Base-by-base conservation (phyloP, 2,329 filamentous ascomycete genomes). In the Orbilia oligospora region DNA sequence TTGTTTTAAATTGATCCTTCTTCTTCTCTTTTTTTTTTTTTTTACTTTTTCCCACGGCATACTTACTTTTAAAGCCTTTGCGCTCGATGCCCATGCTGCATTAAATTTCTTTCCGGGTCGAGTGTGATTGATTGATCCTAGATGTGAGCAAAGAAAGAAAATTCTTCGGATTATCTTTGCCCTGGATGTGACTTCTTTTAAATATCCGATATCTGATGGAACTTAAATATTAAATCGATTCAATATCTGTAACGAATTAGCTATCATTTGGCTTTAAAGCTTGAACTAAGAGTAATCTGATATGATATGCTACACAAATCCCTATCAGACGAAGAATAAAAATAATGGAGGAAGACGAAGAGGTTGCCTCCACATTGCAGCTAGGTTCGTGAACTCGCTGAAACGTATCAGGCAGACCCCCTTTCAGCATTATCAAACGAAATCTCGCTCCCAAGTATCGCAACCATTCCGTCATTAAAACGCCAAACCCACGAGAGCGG, bases 401-500 rank as follows among this genome's bases (percentile, higher is more conserved):
- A 77, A 77, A 77, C 73, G 73, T 66, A 67, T 68, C 73, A 71
- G 71, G 61, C 67, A 67, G 10, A 27, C 46, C 73, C 73, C 73
- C 53, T 77, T 69, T 68, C 30, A 68, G 58, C 5, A 36, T 66
- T 67, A 77, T 77, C 73, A 71, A 77, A 76, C 72, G 55, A 14
- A 72, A 64, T 33, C 53, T 48, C n/a, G 24, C 41, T 58, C 71
- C 64, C 55, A n/a, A n/a, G n/a, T 76, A 71, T 77, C 67, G 51
- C 73, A 58, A 65, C 67, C 14, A 71, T 77, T 77, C 73, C 73
- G 73, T 77, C 73, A 77, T 77, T 67, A 27, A 77, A 71, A 71
- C 73, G 73, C 67, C 67, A 77, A 71, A 61, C 30, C 53, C 46
- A 49, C 58, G 44, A n/a, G 36, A 20, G 30, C 56, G 24, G 51